Conservation (phyloP, 495 filamentous ascomycete species). For the Glarea lozoyensis region DNA sequence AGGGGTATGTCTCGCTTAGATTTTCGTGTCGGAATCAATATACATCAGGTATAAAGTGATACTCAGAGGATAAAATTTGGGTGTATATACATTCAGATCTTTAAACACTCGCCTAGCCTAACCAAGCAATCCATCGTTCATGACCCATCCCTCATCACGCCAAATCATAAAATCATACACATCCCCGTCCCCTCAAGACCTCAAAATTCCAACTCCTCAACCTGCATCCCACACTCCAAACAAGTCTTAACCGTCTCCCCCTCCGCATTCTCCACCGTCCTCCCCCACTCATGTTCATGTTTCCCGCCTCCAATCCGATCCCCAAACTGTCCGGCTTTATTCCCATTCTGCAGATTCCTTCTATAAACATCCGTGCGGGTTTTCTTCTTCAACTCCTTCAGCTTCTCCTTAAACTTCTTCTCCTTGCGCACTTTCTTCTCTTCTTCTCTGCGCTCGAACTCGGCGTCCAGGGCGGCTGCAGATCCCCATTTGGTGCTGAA, state of each 20-base stretch:
- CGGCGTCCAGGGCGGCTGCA: slow-evolving; percentile 72
- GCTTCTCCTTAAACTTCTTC: slow-evolving; percentile 79
- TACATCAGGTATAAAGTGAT: no score
- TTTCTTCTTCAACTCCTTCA: slow-evolving; percentile 84
- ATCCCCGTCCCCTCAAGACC: no score
- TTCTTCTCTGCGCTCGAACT: slow-evolving; percentile 70
- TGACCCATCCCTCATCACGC: no score
- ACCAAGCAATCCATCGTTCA: no score
- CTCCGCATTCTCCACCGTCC: slow-evolving; percentile 66
- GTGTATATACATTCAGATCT: no score
- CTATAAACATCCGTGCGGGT: slow-evolving; percentile 88
- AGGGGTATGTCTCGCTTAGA: no score
- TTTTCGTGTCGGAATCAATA: no score
- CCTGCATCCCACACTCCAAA: slow-evolving; percentile 87
- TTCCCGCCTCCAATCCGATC: slow-evolving; percentile 59
- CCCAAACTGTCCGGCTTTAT: slow-evolving; percentile 58
- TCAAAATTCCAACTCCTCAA: slow-evolving; percentile 88
- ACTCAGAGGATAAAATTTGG: no score
- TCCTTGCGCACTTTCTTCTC: slow-evolving; percentile 88
- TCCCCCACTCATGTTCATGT: slow-evolving; percentile 92
- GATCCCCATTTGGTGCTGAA: slow-evolving; percentile 80
- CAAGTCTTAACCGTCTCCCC: slow-evolving; percentile 80
- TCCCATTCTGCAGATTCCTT: slow-evolving; percentile 43
- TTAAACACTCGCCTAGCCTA: no score
- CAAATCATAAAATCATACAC: no score